Conservation (phyloP, 306 rosid genomes). For the Prunus davidiana region DNA sequence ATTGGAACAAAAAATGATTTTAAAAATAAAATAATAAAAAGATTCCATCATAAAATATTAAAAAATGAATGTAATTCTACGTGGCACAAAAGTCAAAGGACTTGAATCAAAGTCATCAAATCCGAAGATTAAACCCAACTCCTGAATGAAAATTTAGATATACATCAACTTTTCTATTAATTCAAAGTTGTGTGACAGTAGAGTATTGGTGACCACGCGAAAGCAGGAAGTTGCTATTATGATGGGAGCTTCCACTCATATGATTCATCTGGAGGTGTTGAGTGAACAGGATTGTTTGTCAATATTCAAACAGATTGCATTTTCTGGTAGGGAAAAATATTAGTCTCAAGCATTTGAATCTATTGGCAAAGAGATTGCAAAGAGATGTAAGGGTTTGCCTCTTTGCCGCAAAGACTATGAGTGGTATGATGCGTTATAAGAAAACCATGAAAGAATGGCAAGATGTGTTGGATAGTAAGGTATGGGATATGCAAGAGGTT, state of each 20-base stretch:
- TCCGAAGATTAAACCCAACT: no score
- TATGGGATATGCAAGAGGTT: no score
- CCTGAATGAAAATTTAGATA: rapidly evolving
- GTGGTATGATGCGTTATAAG: no score
- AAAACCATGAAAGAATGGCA: no score
- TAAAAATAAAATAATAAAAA: no score
- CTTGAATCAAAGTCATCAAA: no score
- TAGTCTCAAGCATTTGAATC: neutral
- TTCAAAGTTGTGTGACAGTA: conserved; percentile 7
- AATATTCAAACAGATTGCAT: neutral
- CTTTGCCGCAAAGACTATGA: no score
- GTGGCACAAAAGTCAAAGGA: no score
- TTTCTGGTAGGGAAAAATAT: neutral
- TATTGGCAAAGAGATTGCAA: conserved; percentile 1
- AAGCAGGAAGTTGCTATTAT: conserved; percentile 6
- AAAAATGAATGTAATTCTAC: no score
- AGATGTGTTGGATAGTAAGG: no score
- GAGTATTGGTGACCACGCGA: conserved; percentile 12
- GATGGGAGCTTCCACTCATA: neutral
- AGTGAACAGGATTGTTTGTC: conserved; percentile 13
- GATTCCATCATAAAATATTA: no score
- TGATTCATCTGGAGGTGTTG: neutral
- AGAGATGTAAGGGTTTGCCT: neutral
- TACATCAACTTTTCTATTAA: neutral
- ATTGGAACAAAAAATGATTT: no score